Conservation (phyloP, 371 early-diverging fungal genomes). For the Mucor lusitanicus region DNA sequence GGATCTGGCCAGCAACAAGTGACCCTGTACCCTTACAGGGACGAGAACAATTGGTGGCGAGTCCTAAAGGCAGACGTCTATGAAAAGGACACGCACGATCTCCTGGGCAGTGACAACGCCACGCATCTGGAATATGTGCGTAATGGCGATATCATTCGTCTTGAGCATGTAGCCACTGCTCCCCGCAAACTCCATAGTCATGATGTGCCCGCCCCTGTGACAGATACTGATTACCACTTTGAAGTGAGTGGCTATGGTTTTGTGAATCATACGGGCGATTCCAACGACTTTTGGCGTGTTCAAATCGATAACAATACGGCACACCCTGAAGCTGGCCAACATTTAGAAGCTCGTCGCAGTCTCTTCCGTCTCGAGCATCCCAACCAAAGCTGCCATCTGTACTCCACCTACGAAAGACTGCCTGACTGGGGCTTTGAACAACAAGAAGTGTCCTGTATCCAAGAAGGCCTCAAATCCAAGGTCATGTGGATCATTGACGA, state of each 20-base stretch:
- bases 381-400: constrained; percentile 76
- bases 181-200: constrained; percentile 50
- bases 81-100: constrained; percentile 1
- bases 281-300: constrained; percentile 77
- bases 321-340: constrained; percentile 47
- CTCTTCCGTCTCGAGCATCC: constrained; percentile 75
- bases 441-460: constrained; percentile 90
- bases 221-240: constrained; percentile 86
- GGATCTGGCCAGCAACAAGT: constrained; percentile 93
- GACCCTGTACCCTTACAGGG: constrained; percentile 87
- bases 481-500: constrained; percentile 69
- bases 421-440: constrained; percentile 99
- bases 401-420: constrained; percentile 75
- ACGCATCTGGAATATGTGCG: constrained; percentile 51
- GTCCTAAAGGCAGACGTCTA: constrained; percentile 53
- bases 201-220: constrained; percentile 71
- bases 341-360: constrained; percentile 65
- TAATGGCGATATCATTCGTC: constrained; percentile 58
- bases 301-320: constrained; percentile 59
- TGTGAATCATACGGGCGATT: constrained; percentile 42
- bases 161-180: constrained; percentile 57
- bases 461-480: constrained; percentile 62
- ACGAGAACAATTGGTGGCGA: constrained; percentile 87
- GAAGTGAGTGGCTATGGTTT: constrained; percentile 80
- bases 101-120: constrained; percentile 42